Conservation (phyloP, 306 rosid species). For the Citrullus colocynthis region DNA sequence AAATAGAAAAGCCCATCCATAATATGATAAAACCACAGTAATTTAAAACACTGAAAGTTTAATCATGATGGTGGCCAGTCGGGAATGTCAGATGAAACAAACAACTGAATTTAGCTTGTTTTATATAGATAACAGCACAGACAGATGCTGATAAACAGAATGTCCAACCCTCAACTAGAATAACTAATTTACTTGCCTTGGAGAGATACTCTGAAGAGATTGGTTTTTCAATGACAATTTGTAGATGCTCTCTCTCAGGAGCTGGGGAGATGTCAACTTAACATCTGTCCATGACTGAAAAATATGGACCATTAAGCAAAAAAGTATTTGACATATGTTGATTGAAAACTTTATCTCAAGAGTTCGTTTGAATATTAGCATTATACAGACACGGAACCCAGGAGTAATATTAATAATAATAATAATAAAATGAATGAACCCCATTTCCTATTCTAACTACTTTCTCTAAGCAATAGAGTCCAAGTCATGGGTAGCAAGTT, state of each 20-base stretch:
- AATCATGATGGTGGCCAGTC: neutral
- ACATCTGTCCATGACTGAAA: conserved; percentile 82
- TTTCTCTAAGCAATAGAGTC: neutral
- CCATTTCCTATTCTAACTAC: neutral
- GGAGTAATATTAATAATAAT: neutral
- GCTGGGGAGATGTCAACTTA: conserved; percentile 82
- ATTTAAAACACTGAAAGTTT: neutral
- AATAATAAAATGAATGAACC: neutral
- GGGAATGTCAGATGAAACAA: neutral
- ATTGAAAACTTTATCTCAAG: neutral
- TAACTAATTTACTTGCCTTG: conserved; percentile 36
- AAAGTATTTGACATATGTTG: neutral
- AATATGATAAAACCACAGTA: neutral
- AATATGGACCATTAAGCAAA: neutral
- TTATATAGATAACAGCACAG: neutral
- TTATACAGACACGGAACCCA: neutral
- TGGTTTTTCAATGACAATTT: conserved; percentile 50
- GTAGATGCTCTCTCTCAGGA: conserved; percentile 58
- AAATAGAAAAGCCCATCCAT: neutral
- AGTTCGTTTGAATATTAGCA: neutral
- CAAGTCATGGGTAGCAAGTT: neutral
- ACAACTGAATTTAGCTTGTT: neutral
- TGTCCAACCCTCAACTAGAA: neutral
- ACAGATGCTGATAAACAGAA: neutral
- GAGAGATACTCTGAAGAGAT: conserved; percentile 38